Base-by-base conservation (phyloP, 148 eudicot species). In the Heliamphora exappendiculata region DNA sequence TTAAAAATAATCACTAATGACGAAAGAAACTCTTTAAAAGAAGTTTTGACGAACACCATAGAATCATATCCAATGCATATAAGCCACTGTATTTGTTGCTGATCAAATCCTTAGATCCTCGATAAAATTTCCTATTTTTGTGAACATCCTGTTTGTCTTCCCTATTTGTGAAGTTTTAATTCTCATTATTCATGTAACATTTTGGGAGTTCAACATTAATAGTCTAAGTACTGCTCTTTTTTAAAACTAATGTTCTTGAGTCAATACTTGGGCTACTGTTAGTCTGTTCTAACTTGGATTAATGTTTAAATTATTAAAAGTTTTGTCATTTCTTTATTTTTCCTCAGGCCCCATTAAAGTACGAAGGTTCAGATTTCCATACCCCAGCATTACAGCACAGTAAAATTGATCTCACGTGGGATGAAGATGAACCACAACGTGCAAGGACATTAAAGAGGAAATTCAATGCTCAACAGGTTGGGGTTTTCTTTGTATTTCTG, bases 401-500 rank as follows among this genome's bases (percentile, higher is more conserved):
- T 82, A 88, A 92, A 63, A 78, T 89, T 70, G 66, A 73, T 24
- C 90, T 89, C 72, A 89, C 96, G 19, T 93, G 99, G 99, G 99
- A 95, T 84, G 97, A 93, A 36, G 96, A 93, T 84, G 99, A 93
- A 74, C 99, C 97, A 49, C 93, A 91, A 62, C 96, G 97, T 45
- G 75, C 67, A 16, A 92, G 82, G 86, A 83, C 82, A 57, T 82
- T 95, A 80, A 91, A 88, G 81, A 85, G 96, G 58, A 89, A 87
- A 78, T 87, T 89, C 70, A 84, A 80, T 65, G 87, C 83, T 16
- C 88, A 91, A 29, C 90, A 95, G 96, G 97, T 92, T 66, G 45
- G 64, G 49, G 26, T 16, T 37, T 37, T 49, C 41, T 28, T 11
- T 24, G n/a, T 42, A 7, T 73, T 69, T 19, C 44, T 29, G 45